Conservation (phyloP, 768 basidiomycete species). For the Hygrophorus pudorinus region DNA sequence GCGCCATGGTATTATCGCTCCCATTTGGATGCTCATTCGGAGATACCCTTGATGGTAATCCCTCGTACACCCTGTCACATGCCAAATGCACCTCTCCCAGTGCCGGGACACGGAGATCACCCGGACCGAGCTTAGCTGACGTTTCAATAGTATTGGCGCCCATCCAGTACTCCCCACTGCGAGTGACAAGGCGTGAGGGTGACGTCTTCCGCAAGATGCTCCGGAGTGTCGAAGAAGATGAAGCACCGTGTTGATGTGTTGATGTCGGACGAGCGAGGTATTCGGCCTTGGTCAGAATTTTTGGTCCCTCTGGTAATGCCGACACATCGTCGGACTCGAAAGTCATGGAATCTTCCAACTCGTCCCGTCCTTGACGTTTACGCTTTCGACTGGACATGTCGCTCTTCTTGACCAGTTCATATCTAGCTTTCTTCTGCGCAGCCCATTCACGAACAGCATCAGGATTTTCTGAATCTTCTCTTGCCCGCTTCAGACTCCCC, state of each 20-base stretch:
- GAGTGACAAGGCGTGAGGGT: background rate
- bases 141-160: background rate
- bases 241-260: background rate
- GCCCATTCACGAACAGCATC: conserved; percentile 66
- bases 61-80: no score
- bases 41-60: no score
- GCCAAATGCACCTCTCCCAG: no score
- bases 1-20: no score
- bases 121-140: background rate
- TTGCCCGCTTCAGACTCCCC: conserved; percentile 56
- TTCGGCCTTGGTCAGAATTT: conserved; percentile 1
- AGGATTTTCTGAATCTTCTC: conserved; percentile 58
- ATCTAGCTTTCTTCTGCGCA: conserved; percentile 69
- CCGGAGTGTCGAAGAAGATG: background rate
- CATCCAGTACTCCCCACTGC: background rate
- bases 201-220: conserved; percentile 1
- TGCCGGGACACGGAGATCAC: background rate
- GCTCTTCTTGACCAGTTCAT: conserved; percentile 70
- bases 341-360: background rate
- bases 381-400: background rate
- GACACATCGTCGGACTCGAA: background rate
- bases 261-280: background rate
- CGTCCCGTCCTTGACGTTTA: background rate
- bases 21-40: no score
- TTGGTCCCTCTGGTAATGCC: background rate